Evolutionary conservation across 495 filamentous ascomycete species (phyloP).

Genomic region (Neurospora terricola): DNA sequence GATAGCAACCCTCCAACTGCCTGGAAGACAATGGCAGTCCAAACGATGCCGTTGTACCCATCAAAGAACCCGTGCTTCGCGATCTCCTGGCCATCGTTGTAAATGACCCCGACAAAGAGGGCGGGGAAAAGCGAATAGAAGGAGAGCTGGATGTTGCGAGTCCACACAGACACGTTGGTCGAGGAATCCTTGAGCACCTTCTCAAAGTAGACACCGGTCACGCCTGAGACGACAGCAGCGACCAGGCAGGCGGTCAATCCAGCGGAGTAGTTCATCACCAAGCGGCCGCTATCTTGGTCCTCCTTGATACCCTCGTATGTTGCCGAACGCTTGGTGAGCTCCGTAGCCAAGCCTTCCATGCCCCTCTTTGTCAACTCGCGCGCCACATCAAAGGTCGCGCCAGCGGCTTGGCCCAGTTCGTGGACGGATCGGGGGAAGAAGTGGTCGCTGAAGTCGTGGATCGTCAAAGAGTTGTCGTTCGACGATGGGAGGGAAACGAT

Average conservation of each 20-base stretch:
- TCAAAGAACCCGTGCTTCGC: constrained; percentile 79
- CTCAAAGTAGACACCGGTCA: constrained; percentile 89
- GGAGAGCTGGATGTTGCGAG: constrained; percentile 86
- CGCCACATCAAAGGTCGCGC: constrained; percentile 34
- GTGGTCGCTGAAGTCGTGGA: constrained; percentile 47
- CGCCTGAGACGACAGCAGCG: constrained; percentile 66
- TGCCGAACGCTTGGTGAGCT: constrained; percentile 68
- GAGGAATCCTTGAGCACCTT: constrained; percentile 82
- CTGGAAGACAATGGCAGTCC: constrained; percentile 74
- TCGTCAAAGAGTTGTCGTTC: constrained; percentile 33
- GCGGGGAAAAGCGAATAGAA: constrained; percentile 87
- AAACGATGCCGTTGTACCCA: constrained; percentile 87
- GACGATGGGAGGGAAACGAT: constrained; percentile 70
- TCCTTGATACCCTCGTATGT: constrained; percentile 90
- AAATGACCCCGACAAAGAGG: constrained; percentile 73
- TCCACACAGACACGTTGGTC: constrained; percentile 66
- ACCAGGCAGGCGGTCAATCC: constrained; percentile 71
- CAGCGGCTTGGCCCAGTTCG: constrained; percentile 42
- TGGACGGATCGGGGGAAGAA: constrained; percentile 67
- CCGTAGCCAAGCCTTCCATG: constrained; percentile 31
- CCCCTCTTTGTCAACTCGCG: constrained; percentile 39
- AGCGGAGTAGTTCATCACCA: constrained; percentile 58
- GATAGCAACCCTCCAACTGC: constrained; percentile 74
- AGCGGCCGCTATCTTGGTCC: constrained; percentile 54
- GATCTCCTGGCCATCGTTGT: constrained; percentile 78